A percentile compares a stretch with the other conserved stretches of the same genome.
Conservation (phyloP, 805 yeast genomes). For the Hanseniaspora nectarophila region DNA sequence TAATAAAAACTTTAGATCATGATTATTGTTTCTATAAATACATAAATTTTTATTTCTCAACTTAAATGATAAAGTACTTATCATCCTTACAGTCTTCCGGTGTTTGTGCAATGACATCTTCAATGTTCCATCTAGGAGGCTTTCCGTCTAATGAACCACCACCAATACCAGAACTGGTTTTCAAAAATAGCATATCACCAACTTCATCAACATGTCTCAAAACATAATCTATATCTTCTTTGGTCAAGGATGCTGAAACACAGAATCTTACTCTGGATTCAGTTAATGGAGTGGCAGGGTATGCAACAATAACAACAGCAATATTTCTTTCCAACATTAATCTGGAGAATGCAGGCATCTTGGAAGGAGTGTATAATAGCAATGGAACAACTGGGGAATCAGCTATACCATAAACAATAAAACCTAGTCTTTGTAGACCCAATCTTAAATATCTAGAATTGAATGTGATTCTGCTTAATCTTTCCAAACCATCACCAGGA, state of each 20-base stretch:
- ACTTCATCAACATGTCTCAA: slow-evolving; percentile 59
- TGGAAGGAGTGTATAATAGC: slow-evolving; percentile 76
- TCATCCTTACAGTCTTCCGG: slow-evolving; percentile 48
- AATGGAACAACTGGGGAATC: slow-evolving; percentile 94
- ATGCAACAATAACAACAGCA: slow-evolving; percentile 93
- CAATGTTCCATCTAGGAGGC: slow-evolving; percentile 65
- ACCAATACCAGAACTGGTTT: slow-evolving; percentile 64
- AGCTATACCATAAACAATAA: slow-evolving; percentile 86
- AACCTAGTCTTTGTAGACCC: slow-evolving; percentile 85
- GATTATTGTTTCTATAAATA: not conserved
- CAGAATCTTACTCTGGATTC: slow-evolving; percentile 87
- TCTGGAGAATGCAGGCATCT: slow-evolving; percentile 86
- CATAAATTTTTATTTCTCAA: not conserved
- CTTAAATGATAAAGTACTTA: slow-evolving; percentile 27
- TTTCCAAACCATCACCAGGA: slow-evolving; percentile 87
- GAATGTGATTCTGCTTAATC: slow-evolving; percentile 87
- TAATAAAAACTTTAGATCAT: too few species aligned
- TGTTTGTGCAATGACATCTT: slow-evolving; percentile 62
- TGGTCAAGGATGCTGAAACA: slow-evolving; percentile 81
- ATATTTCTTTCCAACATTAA: slow-evolving; percentile 65
- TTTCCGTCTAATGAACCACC: slow-evolving; percentile 52
- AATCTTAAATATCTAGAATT: slow-evolving; percentile 86
- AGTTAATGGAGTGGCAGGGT: slow-evolving; percentile 91
- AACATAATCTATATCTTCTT: slow-evolving; percentile 80
- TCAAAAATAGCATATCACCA: slow-evolving; percentile 65